A percentile compares a stretch with the other conserved stretches of the same genome.
Evolutionary conservation across 1,284 basidiomycete species (phyloP).

Genomic region (Waitea zeae): DNA sequence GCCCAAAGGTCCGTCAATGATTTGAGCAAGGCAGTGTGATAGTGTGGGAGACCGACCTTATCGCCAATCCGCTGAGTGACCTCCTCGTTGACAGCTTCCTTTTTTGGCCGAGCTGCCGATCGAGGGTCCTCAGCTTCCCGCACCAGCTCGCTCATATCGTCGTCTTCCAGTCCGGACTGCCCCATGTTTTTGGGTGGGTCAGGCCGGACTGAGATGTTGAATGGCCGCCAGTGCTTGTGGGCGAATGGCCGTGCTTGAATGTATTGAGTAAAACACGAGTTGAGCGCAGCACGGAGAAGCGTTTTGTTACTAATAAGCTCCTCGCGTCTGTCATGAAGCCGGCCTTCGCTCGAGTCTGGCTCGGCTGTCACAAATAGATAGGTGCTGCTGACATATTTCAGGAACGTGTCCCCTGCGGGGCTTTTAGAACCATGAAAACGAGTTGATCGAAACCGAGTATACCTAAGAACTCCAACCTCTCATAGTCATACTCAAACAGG

Average conservation of each 20-base stretch:
- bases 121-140: too few species aligned
- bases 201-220: slow-evolving; percentile 19
- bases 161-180: neutral
- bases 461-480: slow-evolving; percentile 70
- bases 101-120: too few species aligned
- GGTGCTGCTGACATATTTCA: slow-evolving; percentile 60
- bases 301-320: slow-evolving; percentile 58
- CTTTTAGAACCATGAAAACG: neutral
- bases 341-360: slow-evolving; percentile 41
- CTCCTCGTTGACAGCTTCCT: too few species aligned
- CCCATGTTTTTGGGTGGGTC: slow-evolving; percentile 4
- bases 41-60: slow-evolving; percentile 51
- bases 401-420: slow-evolving; percentile 52
- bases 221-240: slow-evolving; percentile 45
- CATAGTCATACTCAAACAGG: slow-evolving; percentile 53
- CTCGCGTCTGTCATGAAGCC: slow-evolving; percentile 43
- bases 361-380: slow-evolving; percentile 52
- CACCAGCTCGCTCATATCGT: too few species aligned
- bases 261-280: slow-evolving; percentile 42
- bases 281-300: slow-evolving; percentile 35
- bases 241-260: slow-evolving; percentile 57
- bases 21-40: slow-evolving; percentile 2
- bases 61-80: slow-evolving; percentile 49
- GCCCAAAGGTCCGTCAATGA: too few species aligned
- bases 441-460: slow-evolving; percentile 5